A percentile compares a stretch with the other conserved stretches of the same genome.
Evolutionary conservation across 169 alveolate species (phyloP).

Genomic region (Plasmodium knowlesi): DNA sequence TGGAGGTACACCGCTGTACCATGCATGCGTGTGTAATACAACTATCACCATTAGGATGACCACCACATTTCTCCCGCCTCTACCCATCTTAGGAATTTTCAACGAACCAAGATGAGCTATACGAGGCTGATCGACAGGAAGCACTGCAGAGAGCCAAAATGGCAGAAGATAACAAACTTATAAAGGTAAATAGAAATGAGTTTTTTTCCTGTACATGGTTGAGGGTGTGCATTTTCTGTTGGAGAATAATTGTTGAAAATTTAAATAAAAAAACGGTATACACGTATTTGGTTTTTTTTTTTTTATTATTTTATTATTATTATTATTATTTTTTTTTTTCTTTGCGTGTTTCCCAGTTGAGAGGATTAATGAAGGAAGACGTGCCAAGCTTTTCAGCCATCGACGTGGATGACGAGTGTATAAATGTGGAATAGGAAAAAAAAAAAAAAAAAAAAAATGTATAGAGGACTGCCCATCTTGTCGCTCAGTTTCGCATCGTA

Average conservation of each 20-base stretch:
- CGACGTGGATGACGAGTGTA: slow-evolving; percentile 71
- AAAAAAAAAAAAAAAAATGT: neutral
- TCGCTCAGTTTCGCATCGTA: neutral
- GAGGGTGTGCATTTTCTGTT: neutral
- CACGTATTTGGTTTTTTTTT: neutral
- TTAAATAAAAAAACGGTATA: neutral
- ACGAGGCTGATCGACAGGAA: slow-evolving; percentile 75
- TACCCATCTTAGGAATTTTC: slow-evolving; percentile 46
- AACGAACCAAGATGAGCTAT: slow-evolving; percentile 68
- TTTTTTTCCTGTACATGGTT: neutral
- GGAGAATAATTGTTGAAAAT: neutral
- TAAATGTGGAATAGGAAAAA: slow-evolving; percentile 50
- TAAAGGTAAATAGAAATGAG: slow-evolving; percentile 23
- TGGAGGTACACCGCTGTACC: neutral
- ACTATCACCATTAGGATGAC: neutral
- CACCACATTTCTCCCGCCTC: neutral
- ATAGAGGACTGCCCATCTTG: neutral
- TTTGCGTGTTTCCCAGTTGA: slow-evolving; percentile 22
- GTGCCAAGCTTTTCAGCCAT: slow-evolving; percentile 73
- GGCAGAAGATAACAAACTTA: slow-evolving; percentile 71
- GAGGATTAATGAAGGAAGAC: slow-evolving; percentile 72
- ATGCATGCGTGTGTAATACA: neutral
- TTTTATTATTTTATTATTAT: neutral
- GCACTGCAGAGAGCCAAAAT: slow-evolving; percentile 73
- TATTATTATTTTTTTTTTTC: neutral